Conservation (phyloP, 805 yeast species). For the Ogataea pini region DNA sequence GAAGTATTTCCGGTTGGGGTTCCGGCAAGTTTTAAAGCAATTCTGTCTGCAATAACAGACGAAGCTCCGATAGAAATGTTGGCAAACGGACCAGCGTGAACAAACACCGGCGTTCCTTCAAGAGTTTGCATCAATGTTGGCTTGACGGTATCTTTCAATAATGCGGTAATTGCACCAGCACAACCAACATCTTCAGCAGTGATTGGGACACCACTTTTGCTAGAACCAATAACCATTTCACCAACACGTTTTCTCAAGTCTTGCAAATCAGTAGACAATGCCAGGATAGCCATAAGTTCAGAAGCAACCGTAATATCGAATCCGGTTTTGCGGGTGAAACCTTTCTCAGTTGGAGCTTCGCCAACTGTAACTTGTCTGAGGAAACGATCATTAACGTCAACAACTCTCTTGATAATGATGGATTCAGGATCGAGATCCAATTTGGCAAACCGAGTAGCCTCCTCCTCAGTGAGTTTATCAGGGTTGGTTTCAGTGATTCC, state of each 20-base stretch:
- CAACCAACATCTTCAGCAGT: conserved; percentile 84
- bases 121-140: conserved; percentile 87
- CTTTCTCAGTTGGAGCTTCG: conserved; percentile 80
- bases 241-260: conserved; percentile 79
- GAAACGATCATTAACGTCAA: conserved; percentile 81
- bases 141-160: conserved; percentile 78
- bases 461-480: conserved; percentile 69
- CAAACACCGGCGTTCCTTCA: conserved; percentile 86
- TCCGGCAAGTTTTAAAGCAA: conserved; percentile 81
- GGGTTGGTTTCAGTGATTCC: conserved; percentile 73
- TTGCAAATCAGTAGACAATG: conserved; percentile 65
- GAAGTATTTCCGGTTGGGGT: conserved; percentile 30
- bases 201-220: conserved; percentile 67
- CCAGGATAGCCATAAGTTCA: conserved; percentile 84
- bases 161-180: conserved; percentile 84
- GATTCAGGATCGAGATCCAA: conserved; percentile 77
- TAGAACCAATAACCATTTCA: conserved; percentile 70
- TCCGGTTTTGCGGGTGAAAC: conserved; percentile 70
- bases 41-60: conserved; percentile 76
- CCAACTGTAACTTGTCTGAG: conserved; percentile 78
- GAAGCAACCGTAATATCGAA: conserved; percentile 85
- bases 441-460: conserved; percentile 62
- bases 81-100: conserved; percentile 89
- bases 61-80: conserved; percentile 86
- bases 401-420: conserved; percentile 81